Evolutionary conservation across 2,329 filamentous ascomycete species (phyloP).

Genomic region (Alternaria incomplexa): DNA sequence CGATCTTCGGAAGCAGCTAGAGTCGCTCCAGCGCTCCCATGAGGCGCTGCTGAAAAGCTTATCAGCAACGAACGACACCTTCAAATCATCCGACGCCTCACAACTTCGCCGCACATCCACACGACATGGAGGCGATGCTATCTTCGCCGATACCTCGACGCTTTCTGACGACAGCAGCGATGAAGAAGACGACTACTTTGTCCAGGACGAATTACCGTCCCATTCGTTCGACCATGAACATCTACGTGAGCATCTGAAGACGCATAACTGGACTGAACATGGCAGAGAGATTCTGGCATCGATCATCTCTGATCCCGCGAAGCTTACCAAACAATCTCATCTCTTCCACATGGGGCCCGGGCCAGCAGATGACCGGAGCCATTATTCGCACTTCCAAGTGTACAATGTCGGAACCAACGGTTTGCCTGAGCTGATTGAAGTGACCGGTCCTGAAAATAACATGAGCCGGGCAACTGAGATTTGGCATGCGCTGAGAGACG

Average conservation of each 20-base stretch:
- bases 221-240: slow-evolving; percentile 53
- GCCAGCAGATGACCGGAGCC: slow-evolving; percentile 50
- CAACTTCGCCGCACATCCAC: slow-evolving; percentile 30
- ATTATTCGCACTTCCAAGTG: slow-evolving; percentile 61
- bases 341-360: slow-evolving; percentile 53
- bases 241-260: slow-evolving; percentile 54
- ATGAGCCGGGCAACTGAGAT: slow-evolving; percentile 43
- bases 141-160: slow-evolving; percentile 44
- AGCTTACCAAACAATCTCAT: slow-evolving; percentile 52
- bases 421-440: slow-evolving; percentile 47
- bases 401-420: slow-evolving; percentile 62
- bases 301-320: slow-evolving; percentile 52
- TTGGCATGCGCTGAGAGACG: slow-evolving; percentile 39
- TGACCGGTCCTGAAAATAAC: slow-evolving; percentile 38
- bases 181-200: slow-evolving; percentile 46
- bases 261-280: slow-evolving; percentile 51
- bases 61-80: slow-evolving; percentile 35
- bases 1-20: slow-evolving; percentile 40
- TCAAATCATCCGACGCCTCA: slow-evolving; percentile 31
- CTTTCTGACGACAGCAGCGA: slow-evolving; percentile 45
- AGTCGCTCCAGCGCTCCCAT: slow-evolving; percentile 42
- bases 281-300: slow-evolving; percentile 50
- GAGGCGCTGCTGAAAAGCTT: slow-evolving; percentile 38
- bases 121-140: slow-evolving; percentile 29
- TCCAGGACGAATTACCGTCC: slow-evolving; percentile 49